Evolutionary conservation across 2,329 filamentous ascomycete species (phyloP).

Genomic region (Ampelomyces quisqualis): DNA sequence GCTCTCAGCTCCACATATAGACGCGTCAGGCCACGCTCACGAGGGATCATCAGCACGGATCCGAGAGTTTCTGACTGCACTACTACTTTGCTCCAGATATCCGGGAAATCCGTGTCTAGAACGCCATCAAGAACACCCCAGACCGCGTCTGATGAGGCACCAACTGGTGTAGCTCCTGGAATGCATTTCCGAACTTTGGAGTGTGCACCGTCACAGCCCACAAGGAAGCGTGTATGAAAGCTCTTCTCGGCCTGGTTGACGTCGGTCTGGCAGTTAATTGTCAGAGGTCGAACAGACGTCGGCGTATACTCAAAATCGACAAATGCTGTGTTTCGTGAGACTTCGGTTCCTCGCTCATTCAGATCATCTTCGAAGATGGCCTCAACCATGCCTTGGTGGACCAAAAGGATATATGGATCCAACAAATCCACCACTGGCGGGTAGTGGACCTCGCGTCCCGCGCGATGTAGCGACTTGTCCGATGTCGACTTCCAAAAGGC

Average conservation of each 20-base stretch:
- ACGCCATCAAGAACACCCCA: constrained; percentile 74
- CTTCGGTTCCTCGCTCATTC: constrained; percentile 61
- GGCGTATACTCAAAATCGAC: constrained; percentile 50
- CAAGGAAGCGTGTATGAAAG: constrained; percentile 62
- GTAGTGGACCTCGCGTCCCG: constrained; percentile 68
- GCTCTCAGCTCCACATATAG: constrained; percentile 54
- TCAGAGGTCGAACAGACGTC: constrained; percentile 42
- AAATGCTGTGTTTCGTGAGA: constrained; percentile 66
- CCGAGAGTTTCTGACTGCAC: constrained; percentile 67
- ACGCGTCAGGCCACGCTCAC: constrained; percentile 71
- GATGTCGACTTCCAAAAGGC: constrained; percentile 60
- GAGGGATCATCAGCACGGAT: constrained; percentile 71
- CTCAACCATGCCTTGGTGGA: constrained; percentile 76
- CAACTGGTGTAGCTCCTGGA: constrained; percentile 47
- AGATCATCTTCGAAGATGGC: constrained; percentile 69
- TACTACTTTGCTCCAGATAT: constrained; percentile 73
- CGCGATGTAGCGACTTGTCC: constrained; percentile 55
- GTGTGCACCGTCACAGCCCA: constrained; percentile 73
- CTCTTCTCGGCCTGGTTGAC: constrained; percentile 42
- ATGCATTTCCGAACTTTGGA: constrained; percentile 69
- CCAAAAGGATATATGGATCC: constrained; percentile 57
- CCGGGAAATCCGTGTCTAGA: constrained; percentile 70
- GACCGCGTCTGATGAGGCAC: constrained; percentile 56
- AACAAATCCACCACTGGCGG: constrained; percentile 54
- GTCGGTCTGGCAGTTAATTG: constrained; percentile 46